Evolutionary conservation across 2,329 filamentous ascomycete species (phyloP).

Genomic region (Colletotrichum eremochloae): DNA sequence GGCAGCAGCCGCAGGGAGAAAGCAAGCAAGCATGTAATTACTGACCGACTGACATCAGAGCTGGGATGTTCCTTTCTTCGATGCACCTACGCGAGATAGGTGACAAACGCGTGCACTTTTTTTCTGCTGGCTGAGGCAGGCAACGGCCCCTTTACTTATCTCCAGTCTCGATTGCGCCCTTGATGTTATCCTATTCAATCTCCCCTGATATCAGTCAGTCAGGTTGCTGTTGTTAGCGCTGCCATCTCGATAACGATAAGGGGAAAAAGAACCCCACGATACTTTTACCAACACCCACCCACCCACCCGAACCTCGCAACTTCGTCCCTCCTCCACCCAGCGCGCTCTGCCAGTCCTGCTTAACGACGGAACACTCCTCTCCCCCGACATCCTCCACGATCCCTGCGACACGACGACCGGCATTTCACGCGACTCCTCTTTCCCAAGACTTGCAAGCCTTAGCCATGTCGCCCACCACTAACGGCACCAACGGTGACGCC

Average conservation of each 20-base stretch:
- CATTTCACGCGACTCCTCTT: background rate
- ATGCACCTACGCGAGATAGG: background rate
- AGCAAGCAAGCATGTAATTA: background rate
- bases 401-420: background rate
- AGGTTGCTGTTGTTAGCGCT: background rate
- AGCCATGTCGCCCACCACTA: conserved; percentile 25
- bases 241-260: background rate
- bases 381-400: too few relatives aligned
- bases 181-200: background rate
- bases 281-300: background rate
- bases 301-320: background rate
- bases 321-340: background rate
- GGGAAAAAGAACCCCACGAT: background rate
- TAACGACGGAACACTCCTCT: background rate
- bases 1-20: background rate
- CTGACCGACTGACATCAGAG: conserved; percentile 23
- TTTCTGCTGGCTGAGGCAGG: background rate
- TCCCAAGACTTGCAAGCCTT: background rate
- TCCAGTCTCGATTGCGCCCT: background rate
- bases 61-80: conserved; percentile 34
- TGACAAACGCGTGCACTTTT: background rate
- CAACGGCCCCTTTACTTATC: background rate
- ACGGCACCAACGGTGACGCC: conserved; percentile 22
- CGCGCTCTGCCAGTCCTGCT: background rate
- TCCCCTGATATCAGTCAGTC: background rate